Conservation (phyloP, 1,284 basidiomycete genomes). For the Tylopilus sp. region DNA sequence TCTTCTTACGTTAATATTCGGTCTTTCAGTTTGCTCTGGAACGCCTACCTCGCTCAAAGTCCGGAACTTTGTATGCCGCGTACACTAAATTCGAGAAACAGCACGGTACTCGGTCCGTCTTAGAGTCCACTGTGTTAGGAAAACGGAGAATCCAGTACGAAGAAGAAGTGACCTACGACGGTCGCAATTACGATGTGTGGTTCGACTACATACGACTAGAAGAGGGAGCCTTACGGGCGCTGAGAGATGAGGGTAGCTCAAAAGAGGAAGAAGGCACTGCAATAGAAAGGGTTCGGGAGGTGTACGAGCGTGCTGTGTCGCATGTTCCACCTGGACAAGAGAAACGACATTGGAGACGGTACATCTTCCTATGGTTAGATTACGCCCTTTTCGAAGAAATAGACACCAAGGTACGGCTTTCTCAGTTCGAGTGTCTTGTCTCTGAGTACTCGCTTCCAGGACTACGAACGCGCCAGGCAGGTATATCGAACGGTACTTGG, state of each 20-base stretch:
- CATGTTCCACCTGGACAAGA: constrained; percentile 89
- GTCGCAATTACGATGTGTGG: constrained; percentile 96
- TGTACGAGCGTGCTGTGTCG: constrained; percentile 96
- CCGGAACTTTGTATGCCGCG: constrained; percentile 77
- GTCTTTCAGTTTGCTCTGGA: constrained; percentile 80
- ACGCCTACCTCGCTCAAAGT: constrained; percentile 88
- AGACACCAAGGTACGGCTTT: constrained; percentile 70
- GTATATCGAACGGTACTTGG: constrained; percentile 90
- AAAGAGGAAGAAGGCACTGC: constrained; percentile 62
- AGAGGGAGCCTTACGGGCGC: constrained; percentile 78
- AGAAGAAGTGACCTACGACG: constrained; percentile 85
- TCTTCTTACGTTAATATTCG: constrained; percentile 2
- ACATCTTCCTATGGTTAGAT: constrained; percentile 95
- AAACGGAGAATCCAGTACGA: constrained; percentile 98
- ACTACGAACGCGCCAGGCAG: constrained; percentile 81
- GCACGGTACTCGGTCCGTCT: constrained; percentile 83
- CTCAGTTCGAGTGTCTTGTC: not conserved
- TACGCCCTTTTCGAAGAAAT: constrained; percentile 98
- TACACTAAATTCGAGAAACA: constrained; percentile 99
- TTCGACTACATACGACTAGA: constrained; percentile 95
- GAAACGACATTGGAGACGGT: constrained; percentile 92
- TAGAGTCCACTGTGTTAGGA: constrained; percentile 93
- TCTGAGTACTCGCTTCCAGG: constrained; percentile 42
- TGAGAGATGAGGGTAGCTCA: constrained; percentile 72
- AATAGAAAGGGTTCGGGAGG: constrained; percentile 73